Evolutionary conservation across 352 stramenopile species (phyloP), one percentile per base, ranked within the genome.

Genomic region (Phytophthora melonis): DNA sequence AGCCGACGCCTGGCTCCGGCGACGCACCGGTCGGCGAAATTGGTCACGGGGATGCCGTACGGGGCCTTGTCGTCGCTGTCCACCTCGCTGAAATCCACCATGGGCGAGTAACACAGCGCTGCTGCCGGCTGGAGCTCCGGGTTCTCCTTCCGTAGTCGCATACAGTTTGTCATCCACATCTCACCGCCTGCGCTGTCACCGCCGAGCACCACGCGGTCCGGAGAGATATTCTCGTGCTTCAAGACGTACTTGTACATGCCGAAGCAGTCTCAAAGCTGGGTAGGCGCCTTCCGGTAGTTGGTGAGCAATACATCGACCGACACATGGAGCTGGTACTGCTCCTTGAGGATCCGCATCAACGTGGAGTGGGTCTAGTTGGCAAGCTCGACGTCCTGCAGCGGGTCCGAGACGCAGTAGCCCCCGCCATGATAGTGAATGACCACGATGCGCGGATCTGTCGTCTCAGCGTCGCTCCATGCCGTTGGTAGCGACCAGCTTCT

Each of bases 281-380:
- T 72, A 88, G 78, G 77, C 11, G 73, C 63, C 70, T 82, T 86
- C 53, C 79, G 78, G 72, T 86, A 88, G 64, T 83, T 88, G 19
- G 76, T 74, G 1, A 88, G 66, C 27, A 86, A 72, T 21, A 79
- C 75, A 25, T 86, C 70, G 9, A 86, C 72, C 0, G 53, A 55
- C 43, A 72, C 66, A 21, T 58, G 39, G 27, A 70, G 18, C 21
- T 27, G 18, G 56, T 68, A 64, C n/a, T n/a, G n/a, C n/a, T n/a
- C n/a, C n/a, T n/a, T n/a, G n/a, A n/a, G n/a, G n/a, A n/a, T n/a
- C n/a, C n/a, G n/a, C n/a, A n/a, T 70, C 16, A 78, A 43, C 62
- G 63, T 58, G 0, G 60, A 59, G 59, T 74, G 73, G 5, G 61
- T 63, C 47, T 71, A 47, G 54, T 80, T 77, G 36, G 63, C 73